Evolutionary conservation across 345 rosid species (phyloP), one percentile per base, ranked within the genome.

Genomic region (Pelargonium nanum): DNA sequence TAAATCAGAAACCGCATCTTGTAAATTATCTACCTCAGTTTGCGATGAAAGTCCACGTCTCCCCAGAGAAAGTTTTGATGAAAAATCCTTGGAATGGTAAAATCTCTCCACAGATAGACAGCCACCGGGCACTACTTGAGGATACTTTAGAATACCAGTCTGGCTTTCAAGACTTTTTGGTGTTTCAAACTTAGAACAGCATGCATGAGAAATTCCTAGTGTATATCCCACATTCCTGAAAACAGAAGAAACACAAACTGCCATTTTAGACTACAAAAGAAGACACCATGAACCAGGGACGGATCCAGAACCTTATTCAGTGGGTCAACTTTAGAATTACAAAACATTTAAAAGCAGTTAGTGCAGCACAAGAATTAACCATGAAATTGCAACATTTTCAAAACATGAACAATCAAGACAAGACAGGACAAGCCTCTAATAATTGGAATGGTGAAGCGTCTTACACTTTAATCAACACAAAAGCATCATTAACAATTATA

Each of bases 1-100:
- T 15, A 90, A 85, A 55, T 90, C 97, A 24, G 93, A 83, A 72
- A 88, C 85, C 7, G 80, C 88, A 26, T 81, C 91, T 65, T 86
- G 84, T 65, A 72, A 70, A 44, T 80, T 83, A 53, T 73, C 81
- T 24, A 87, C 88, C 5, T 81, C 80, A 53, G 89, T 87, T 65
- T 61, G 81, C 0, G 95, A 80, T 55, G 97, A 77, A 56, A 91
- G 78, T 3, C 74, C 62, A 34, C 71, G 69, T 10, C 65, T 76
- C 61, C 67, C 65, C 68, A 59, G 0, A 28, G 45, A 71, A 13
- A 77, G 51, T 28, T 45, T 62, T 30, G 69, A 70, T 19, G 65
- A 61, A 66, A 48, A 60, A 72, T 40, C 68, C 24, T 22, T 56
- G 4, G 63, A 53, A 24, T 61, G 70, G 74, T 78, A 72, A 71